Evolutionary conservation across 768 basidiomycete genomes (phyloP).

Genomic region (Fibroporia radiculosa): DNA sequence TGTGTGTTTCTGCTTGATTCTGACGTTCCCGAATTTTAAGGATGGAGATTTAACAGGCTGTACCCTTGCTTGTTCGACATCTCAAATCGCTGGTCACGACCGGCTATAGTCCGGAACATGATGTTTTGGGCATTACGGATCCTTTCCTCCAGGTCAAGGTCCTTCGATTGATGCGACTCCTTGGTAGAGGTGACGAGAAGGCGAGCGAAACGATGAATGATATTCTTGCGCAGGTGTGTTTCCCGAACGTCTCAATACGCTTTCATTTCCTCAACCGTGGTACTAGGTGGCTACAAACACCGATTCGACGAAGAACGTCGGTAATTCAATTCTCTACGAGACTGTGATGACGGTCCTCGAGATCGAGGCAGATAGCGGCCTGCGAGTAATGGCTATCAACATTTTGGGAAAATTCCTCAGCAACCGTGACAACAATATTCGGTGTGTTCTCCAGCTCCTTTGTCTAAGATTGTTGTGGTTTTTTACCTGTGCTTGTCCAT

Average conservation of each 20-base stretch:
- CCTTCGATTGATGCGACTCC: constrained; percentile 77
- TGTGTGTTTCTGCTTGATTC: constrained; percentile 36
- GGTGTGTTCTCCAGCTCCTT: constrained; percentile 45
- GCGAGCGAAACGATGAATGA: constrained; percentile 98
- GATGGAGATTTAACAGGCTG: constrained; percentile 48
- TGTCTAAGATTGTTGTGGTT: background rate
- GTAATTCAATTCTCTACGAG: constrained; percentile 96
- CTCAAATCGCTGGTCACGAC: constrained; percentile 93
- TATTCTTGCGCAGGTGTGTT: constrained; percentile 80
- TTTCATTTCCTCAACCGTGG: background rate
- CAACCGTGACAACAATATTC: constrained; percentile 97
- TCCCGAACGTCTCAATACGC: background rate
- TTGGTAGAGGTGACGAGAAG: constrained; percentile 76
- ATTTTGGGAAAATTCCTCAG: constrained; percentile 97
- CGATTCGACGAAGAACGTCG: constrained; percentile 95
- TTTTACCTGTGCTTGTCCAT: background rate
- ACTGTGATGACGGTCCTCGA: constrained; percentile 94
- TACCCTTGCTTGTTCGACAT: constrained; percentile 89
- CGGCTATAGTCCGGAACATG: constrained; percentile 97
- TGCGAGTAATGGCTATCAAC: constrained; percentile 99
- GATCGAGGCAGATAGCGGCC: constrained; percentile 91
- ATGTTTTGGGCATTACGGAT: constrained; percentile 98
- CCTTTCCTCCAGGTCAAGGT: constrained; percentile 94
- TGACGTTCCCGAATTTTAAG: constrained; percentile 1
- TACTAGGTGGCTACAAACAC: constrained; percentile 98